phyloP scores from a whole-genome alignment of 2,329 filamentous ascomycete species.

The Neofusicoccum umdonicola region DNA sequence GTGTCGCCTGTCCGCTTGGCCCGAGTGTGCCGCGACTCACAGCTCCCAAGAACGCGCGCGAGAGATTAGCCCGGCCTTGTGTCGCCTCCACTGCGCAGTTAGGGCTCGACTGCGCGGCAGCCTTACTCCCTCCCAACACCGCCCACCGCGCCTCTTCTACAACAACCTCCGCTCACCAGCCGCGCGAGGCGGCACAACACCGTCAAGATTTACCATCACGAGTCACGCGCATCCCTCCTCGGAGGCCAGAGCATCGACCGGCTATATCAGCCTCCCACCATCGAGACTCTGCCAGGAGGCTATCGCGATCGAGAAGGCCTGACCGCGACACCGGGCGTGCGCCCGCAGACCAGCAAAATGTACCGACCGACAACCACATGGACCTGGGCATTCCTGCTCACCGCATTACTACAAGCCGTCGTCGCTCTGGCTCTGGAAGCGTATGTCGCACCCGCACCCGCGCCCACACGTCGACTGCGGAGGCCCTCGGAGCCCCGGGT shows the following conservation, averaged over 20 bases:
- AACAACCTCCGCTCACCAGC: slow-evolving; percentile 9
- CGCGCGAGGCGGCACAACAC: slow-evolving; percentile 20
- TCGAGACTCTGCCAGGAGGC: slow-evolving; percentile 51
- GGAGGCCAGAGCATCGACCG: slow-evolving; percentile 55
- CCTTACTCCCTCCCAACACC: not conserved
- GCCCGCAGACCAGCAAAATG: slow-evolving; percentile 46
- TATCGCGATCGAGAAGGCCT: slow-evolving; percentile 41
- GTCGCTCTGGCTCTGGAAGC: slow-evolving; percentile 82
- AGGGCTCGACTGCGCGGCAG: slow-evolving; percentile 5
- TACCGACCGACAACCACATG: slow-evolving; percentile 81
- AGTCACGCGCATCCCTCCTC: slow-evolving; percentile 58
- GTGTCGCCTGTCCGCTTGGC: slow-evolving; percentile 9
- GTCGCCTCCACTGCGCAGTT: slow-evolving; percentile 10
- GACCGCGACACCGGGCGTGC: slow-evolving; percentile 38
- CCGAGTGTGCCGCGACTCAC: slow-evolving; percentile 17
- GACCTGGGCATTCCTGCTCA: slow-evolving; percentile 81
- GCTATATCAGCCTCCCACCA: slow-evolving; percentile 48
- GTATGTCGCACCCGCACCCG: slow-evolving; percentile 53
- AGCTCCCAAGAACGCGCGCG: not conserved
- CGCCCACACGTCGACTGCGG: not conserved
- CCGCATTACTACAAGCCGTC: slow-evolving; percentile 72
- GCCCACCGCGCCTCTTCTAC: slow-evolving; percentile 7
- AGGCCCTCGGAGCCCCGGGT: not conserved
- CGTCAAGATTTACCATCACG: slow-evolving; percentile 56
- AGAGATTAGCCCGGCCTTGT: slow-evolving; percentile 1